These are phyloP conservation scores for Cladobotryum mycophilum DNA, from an alignment of 2,329 filamentous ascomycete genomes.

Conservation along the genomic window DNA sequence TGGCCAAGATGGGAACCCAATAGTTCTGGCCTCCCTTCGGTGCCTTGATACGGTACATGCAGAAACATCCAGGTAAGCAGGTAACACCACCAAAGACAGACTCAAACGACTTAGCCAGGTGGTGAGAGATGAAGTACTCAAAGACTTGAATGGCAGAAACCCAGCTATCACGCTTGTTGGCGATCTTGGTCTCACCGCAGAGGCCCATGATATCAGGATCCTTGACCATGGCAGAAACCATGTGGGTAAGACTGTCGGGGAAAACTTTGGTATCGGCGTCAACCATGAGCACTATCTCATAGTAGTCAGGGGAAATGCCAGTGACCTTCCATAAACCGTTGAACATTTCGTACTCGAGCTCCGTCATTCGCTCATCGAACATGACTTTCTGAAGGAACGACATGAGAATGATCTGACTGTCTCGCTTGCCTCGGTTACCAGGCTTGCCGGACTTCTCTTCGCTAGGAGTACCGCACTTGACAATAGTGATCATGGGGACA, in stretches of 20 bases:
- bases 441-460: slow-evolving; percentile 79
- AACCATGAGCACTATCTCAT: slow-evolving; percentile 97
- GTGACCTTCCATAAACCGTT: slow-evolving; percentile 98
- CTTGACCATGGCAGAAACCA: slow-evolving; percentile 98
- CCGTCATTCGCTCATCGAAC: slow-evolving; percentile 99
- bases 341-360: slow-evolving; percentile 99
- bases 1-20: slow-evolving; percentile 97
- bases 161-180: slow-evolving; percentile 93
- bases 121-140: slow-evolving; percentile 98
- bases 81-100: slow-evolving; percentile 98
- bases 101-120: slow-evolving; percentile 94
- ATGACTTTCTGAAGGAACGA: slow-evolving; percentile 99
- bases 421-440: slow-evolving; percentile 95
- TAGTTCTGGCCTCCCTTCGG: slow-evolving; percentile 98
- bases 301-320: slow-evolving; percentile 95
- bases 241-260: slow-evolving; percentile 95
- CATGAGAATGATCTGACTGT: slow-evolving; percentile 99
- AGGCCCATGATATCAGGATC: slow-evolving; percentile 99
- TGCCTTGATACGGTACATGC: slow-evolving; percentile 99
- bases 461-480: slow-evolving; percentile 91
- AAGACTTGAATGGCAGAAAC: slow-evolving; percentile 98
- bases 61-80: slow-evolving; percentile 97
- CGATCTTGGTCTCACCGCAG: slow-evolving; percentile 98
- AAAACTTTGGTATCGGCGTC: slow-evolving; percentile 99
- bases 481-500: slow-evolving; percentile 93